Conservation (phyloP, 148 eudicot genomes). For the Silene conica region DNA sequence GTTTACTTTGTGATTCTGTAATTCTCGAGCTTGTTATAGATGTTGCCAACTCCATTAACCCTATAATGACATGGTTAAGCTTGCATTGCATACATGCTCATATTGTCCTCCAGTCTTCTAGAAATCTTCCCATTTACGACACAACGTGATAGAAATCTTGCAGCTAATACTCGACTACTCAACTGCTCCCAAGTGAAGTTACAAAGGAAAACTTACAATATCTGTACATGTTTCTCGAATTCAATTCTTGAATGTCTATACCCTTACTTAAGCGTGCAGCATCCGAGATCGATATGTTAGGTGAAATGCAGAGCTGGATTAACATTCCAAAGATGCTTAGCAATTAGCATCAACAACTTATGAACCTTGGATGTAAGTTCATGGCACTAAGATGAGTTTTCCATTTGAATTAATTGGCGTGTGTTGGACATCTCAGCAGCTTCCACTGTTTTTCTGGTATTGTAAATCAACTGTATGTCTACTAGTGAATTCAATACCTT, state of each 20-base stretch:
- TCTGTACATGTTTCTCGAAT: neutral
- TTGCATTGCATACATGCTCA: neutral
- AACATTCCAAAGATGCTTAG: neutral
- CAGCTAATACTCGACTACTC: neutral
- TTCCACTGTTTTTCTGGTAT: neutral
- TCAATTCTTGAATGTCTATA: neutral
- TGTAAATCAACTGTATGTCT: no score
- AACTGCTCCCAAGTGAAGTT: neutral
- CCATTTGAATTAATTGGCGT: neutral
- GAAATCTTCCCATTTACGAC: neutral
- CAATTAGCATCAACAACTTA: neutral
- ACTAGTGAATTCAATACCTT: no score
- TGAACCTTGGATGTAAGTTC: neutral
- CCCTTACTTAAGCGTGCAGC: neutral
- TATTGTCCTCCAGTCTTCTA: neutral
- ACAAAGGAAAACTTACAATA: neutral
- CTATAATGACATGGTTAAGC: conserved; percentile 1
- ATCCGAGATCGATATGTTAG: neutral
- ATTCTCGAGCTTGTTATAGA: neutral
- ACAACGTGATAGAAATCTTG: neutral
- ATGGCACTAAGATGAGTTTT: neutral
- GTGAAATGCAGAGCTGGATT: neutral
- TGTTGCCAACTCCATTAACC: neutral
- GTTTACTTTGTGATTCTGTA: neutral
- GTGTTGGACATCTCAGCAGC: neutral